Base-by-base conservation (phyloP, 139 green algal genomes). In the Pleodorina starrii region DNA sequence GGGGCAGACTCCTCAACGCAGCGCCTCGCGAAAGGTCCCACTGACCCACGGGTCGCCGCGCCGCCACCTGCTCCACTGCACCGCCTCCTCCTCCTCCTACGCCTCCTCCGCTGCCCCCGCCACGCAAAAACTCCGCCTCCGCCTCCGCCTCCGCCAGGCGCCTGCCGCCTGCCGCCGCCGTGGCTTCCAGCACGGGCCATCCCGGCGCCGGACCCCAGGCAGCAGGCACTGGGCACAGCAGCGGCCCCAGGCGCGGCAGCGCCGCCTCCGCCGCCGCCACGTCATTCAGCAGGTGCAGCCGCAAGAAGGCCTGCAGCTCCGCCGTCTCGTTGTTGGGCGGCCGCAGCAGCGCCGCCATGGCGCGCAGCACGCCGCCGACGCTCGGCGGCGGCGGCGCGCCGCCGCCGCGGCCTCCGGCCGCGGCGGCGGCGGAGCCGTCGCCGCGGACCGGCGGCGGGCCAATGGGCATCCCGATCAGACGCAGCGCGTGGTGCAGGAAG, bases 401-500 rank as follows among this genome's bases (percentile, higher is more conserved):
- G 51, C 32, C 35, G 10, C 10, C 44, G 21, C 29, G 17, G 29
- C 3, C 40, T 35, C 17, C 63, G 6, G 16, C 43, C 16, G 80
- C n/a, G 10, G 36, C 50, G 50, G 57, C 9, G 7, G 12, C 77
- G 51, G 9, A 50, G 35, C 35, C 23, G 40, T 43, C 59, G 29
- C 14, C 57, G 0, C 81, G 43, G 3, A 48, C 12, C 4, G 81
- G 42, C 60, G 59, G 46, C 46, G 54, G 38, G 0, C 54, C 84
- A 2, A 93, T 76, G 2, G 91, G 91, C 69, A 91, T 25, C 0
- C 91, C 91, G 16, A 97, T 84, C 71, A 97, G 79, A n/a, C 54
- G 43, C 21, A 97, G 83, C 84, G 95, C 73, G 72, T 91, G 74
- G 27, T 84, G 40, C 44, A 97, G 68, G 48, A 97, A 95, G 0